phyloP scores from a whole-genome alignment of 2,329 filamentous ascomycete species.

The Cladosporium sp. region DNA sequence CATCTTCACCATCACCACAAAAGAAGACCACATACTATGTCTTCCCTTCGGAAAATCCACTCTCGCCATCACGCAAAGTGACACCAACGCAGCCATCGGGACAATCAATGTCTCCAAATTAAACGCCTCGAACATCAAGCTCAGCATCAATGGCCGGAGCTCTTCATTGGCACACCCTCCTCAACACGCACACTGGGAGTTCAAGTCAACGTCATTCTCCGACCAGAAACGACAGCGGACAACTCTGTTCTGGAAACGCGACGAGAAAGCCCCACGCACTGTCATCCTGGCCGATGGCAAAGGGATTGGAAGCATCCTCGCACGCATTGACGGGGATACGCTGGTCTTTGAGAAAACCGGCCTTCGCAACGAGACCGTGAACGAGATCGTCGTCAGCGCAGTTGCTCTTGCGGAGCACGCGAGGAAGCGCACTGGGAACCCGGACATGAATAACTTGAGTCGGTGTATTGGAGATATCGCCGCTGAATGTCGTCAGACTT shows the following conservation, averaged over 20 bases:
- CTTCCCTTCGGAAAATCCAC: conserved; percentile 25
- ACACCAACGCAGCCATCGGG: conserved; percentile 23
- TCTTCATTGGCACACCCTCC: conserved; percentile 25
- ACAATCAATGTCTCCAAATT: conserved; percentile 25
- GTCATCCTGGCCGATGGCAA: conserved; percentile 28
- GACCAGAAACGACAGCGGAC: conserved; percentile 9
- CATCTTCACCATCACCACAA: conserved; percentile 26
- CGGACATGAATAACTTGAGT: not conserved
- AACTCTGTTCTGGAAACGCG: conserved; percentile 28
- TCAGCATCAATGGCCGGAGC: conserved; percentile 24
- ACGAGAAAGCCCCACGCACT: conserved; percentile 22
- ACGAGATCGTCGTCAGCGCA: conserved; percentile 30
- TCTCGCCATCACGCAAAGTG: conserved; percentile 24
- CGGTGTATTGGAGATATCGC: not conserved
- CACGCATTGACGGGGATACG: conserved; percentile 28
- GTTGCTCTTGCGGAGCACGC: conserved; percentile 32
- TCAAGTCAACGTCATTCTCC: conserved; percentile 23
- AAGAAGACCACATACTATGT: conserved; percentile 27
- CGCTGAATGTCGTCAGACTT: not conserved
- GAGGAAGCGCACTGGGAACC: conserved; percentile 12
- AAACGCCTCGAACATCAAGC: conserved; percentile 27
- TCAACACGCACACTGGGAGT: conserved; percentile 28
- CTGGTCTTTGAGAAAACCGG: conserved; percentile 27
- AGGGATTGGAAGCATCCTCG: conserved; percentile 26
- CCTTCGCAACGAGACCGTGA: conserved; percentile 26